These are phyloP conservation scores for Mortierella sp. DNA, from an alignment of 371 early-diverging fungal genomes.

Conservation along the genomic window DNA sequence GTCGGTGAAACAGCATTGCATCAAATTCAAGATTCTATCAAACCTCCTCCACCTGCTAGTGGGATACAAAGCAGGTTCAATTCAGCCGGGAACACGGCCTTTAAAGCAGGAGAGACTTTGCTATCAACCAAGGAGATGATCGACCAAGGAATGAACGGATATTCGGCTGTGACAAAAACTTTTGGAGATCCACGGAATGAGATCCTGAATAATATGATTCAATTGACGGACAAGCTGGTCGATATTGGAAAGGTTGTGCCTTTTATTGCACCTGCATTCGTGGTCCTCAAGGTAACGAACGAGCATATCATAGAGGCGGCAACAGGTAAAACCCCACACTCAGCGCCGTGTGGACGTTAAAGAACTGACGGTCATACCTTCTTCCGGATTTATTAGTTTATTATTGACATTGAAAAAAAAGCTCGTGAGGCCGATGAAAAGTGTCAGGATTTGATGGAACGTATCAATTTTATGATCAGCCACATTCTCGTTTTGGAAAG, in stretches of 20 bases:
- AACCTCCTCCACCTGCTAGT: neutral
- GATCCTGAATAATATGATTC: slow-evolving; percentile 42
- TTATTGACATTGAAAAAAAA: slow-evolving; percentile 59
- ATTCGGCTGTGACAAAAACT: neutral
- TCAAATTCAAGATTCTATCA: neutral
- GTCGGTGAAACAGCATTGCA: neutral
- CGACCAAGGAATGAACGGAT: neutral
- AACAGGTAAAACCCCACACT: neutral
- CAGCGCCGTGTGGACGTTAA: neutral
- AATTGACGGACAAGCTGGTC: slow-evolving; percentile 56
- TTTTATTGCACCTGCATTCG: slow-evolving; percentile 62
- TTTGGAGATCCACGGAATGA: neutral
- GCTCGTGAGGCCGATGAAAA: slow-evolving; percentile 61
- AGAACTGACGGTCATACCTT: neutral
- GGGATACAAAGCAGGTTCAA: neutral
- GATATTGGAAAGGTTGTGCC: slow-evolving; percentile 62
- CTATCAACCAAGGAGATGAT: neutral
- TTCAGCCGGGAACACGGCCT: neutral
- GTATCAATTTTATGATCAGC: slow-evolving; percentile 63
- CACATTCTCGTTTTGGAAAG: slow-evolving; percentile 58
- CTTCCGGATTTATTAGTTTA: slow-evolving; percentile 26
- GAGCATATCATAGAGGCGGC: neutral
- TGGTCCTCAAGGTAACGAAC: slow-evolving; percentile 46
- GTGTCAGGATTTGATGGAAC: slow-evolving; percentile 62
- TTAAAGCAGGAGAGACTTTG: neutral